These are phyloP conservation scores for Epicoccum sorghinum DNA, from an alignment of 2,329 filamentous ascomycete species.

Conservation along the genomic window DNA sequence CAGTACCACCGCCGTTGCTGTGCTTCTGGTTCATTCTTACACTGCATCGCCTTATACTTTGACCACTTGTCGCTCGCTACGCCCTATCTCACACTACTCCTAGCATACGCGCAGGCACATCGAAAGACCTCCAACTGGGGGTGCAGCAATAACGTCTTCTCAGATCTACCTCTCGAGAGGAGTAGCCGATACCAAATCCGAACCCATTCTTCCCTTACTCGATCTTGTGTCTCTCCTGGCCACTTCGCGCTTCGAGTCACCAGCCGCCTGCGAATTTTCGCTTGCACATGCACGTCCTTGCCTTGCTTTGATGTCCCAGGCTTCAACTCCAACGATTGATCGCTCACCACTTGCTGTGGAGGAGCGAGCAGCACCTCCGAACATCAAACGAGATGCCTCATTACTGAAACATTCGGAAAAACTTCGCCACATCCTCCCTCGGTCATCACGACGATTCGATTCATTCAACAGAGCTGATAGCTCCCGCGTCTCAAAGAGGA, in stretches of 20 bases:
- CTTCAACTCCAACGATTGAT: neutral
- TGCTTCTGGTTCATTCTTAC: neutral
- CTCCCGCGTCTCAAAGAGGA: conserved; percentile 19
- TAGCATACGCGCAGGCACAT: neutral
- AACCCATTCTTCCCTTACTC: conserved; percentile 29
- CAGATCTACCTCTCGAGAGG: conserved; percentile 55
- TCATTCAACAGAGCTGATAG: conserved; percentile 3
- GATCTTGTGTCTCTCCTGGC: conserved; percentile 19
- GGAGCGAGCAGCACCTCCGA: neutral
- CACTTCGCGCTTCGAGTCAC: conserved; percentile 25
- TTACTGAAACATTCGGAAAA: conserved; percentile 28
- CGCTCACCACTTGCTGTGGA: conserved; percentile 1
- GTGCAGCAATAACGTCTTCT: conserved; percentile 52
- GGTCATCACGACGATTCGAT: conserved; percentile 14
- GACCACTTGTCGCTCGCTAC: neutral
- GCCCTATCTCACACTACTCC: neutral
- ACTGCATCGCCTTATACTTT: neutral
- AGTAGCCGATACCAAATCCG: conserved; percentile 48
- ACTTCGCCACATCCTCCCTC: conserved; percentile 33
- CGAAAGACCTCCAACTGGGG: conserved; percentile 27
- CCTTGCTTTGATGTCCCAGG: conserved; percentile 17
- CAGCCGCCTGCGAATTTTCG: conserved; percentile 18
- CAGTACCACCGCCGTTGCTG: neutral
- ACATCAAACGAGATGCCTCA: neutral
- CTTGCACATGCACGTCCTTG: conserved; percentile 15